These are phyloP conservation scores for Anthostomella pinea DNA, from an alignment of 2,329 filamentous ascomycete genomes.

Conservation along the genomic window DNA sequence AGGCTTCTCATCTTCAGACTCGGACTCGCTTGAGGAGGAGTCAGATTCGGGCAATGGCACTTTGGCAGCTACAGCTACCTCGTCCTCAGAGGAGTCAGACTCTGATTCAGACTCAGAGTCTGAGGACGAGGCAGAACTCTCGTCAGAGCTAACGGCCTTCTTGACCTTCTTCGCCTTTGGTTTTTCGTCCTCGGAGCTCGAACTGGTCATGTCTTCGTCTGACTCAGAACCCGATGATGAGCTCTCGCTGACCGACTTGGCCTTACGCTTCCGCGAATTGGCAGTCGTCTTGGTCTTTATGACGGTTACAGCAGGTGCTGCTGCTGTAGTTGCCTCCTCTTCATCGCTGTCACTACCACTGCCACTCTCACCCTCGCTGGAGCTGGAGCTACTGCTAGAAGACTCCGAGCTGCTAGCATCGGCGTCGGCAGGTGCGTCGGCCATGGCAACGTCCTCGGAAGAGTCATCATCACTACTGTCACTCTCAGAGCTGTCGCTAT, in stretches of 20 bases:
- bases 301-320: conserved; percentile 22
- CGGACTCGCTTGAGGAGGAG: conserved; percentile 38
- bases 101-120: conserved; percentile 35
- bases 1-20: conserved; percentile 34
- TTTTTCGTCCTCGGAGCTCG: conserved; percentile 38
- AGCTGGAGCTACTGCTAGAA: conserved; percentile 33
- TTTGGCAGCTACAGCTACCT: conserved; percentile 32
- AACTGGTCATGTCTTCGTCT: conserved; percentile 34
- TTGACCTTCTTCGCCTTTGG: conserved; percentile 48
- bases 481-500: conserved; percentile 29
- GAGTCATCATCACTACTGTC: conserved; percentile 29
- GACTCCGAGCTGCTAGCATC: conserved; percentile 26
- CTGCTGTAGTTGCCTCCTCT: conserved; percentile 16
- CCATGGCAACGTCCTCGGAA: conserved; percentile 44
- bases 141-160: conserved; percentile 30
- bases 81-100: conserved; percentile 33
- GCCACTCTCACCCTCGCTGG: conserved; percentile 32
- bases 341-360: conserved; percentile 36
- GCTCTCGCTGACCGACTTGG: conserved; percentile 38
- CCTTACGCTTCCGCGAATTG: conserved; percentile 56
- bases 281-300: conserved; percentile 30
- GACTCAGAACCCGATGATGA: conserved; percentile 40
- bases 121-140: conserved; percentile 37
- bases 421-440: conserved; percentile 38
- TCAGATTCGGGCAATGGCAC: conserved; percentile 43